Evolutionary conservation across 129 eudicot species (phyloP), one percentile per base, ranked within the genome.

Genomic region (Saposhnikovia divaricata): DNA sequence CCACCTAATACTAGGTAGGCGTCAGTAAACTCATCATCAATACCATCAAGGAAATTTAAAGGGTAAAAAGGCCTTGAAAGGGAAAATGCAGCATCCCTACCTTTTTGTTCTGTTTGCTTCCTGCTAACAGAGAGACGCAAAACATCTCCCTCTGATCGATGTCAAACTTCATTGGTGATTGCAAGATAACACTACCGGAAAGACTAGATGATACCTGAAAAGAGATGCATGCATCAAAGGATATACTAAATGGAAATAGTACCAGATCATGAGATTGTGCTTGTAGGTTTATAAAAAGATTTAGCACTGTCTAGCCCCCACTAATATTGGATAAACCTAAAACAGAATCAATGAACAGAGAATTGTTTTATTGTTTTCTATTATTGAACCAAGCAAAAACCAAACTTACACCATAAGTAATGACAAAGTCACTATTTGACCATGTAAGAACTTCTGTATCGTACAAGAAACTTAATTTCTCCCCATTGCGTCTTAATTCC

Each of bases 381-480:
- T 59, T 59, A 59, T n/a, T n/a, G 66, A 3, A n/a, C 66, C 66
- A 23, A 57, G 66, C 51, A 51, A 12, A 61, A 68, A 78, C 45
- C 50, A 50, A 79, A 82, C 93, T 80, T 86, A 95, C 97, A 68
- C 73, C 82, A 75, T 90, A 93, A 16, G 87, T 73, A 78, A 93
- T 87, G 34, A 71, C 72, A 81, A 93, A 88, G 79, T 93, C 91
- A 72, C 48, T 81, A 51, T 57, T 87, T 84, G 98, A 93, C 98
- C 98, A 93, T 44, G 89, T 69, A 55, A 87, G 89, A 82, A 93
- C 98, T 47, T 93, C 92, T 50, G 97, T 65, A 63, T 93, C 98
- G 76, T 93, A 84, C 25, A 84, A 84, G 78, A 87, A 93, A 28
- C 82, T 87, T 81, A 93, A 78, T 80, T 87, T 88, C 65, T 90